Evolutionary conservation across 192 early-diverging fungal genomes (phyloP).

Genomic region (Lobosporangium transversale): DNA sequence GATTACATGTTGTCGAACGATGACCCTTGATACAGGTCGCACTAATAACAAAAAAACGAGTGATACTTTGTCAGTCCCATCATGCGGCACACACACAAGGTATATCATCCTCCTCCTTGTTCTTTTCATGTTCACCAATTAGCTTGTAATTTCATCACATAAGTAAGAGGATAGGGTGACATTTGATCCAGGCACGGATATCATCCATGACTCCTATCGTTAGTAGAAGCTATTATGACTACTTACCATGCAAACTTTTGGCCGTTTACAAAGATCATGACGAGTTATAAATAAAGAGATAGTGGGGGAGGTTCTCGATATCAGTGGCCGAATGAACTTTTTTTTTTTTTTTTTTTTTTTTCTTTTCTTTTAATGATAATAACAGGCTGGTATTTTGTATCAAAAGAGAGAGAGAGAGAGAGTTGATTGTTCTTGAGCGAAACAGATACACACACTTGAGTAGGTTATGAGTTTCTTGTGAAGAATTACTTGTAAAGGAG

Average conservation of each 20-base stretch:
- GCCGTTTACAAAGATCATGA: constrained; percentile 49
- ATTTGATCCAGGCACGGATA: background rate
- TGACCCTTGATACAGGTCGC: constrained; percentile 67
- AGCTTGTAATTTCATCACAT: too few species aligned
- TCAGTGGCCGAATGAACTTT: constrained; percentile 1
- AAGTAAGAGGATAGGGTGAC: background rate
- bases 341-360: constrained; percentile 9
- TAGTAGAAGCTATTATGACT: background rate
- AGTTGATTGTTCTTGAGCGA: too few species aligned
- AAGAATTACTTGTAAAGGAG: too few species aligned
- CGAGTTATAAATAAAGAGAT: background rate
- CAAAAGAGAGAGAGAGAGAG: too few species aligned
- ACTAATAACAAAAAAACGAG: constrained; percentile 45
- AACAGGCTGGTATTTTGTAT: background rate
- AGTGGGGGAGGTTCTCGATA: too few species aligned
- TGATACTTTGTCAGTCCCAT: too few species aligned
- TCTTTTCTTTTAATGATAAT: too few species aligned
- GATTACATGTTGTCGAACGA: constrained; percentile 63
- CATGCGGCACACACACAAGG: too few species aligned
- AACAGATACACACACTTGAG: too few species aligned
- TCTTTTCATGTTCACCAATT: too few species aligned
- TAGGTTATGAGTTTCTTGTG: too few species aligned
- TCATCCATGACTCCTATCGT: background rate
- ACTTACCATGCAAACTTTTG: constrained; percentile 59
- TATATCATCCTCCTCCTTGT: too few species aligned